Evolutionary conservation across 805 yeast species (phyloP).

Genomic region (Cyberlindnera saturnus): DNA sequence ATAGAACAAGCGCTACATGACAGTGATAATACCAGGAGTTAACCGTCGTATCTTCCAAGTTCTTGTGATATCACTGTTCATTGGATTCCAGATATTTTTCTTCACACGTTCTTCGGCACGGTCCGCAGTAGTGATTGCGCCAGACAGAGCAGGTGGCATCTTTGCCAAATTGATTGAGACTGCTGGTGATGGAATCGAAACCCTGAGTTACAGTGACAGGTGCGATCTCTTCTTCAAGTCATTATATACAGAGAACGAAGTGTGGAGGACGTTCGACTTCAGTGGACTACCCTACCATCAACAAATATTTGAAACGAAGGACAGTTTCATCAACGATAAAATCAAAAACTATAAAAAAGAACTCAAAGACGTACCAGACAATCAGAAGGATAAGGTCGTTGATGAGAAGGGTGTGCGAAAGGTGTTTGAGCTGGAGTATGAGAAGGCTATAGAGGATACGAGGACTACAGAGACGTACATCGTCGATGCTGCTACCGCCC

Average conservation of each 20-base stretch:
- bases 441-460: slow-evolving; percentile 14
- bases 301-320: slow-evolving; percentile 17
- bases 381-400: slow-evolving; percentile 11
- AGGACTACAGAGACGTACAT: slow-evolving; percentile 19
- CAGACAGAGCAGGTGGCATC: background rate
- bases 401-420: slow-evolving; percentile 11
- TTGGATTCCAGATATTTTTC: too few species aligned
- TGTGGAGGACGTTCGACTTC: slow-evolving; percentile 20
- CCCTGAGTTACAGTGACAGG: slow-evolving; percentile 14
- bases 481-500: slow-evolving; percentile 21
- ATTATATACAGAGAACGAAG: slow-evolving; percentile 14
- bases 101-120: too few species aligned
- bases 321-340: slow-evolving; percentile 10
- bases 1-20: too few species aligned
- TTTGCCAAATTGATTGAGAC: background rate
- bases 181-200: background rate
- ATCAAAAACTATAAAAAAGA: slow-evolving; percentile 10
- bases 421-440: slow-evolving; percentile 12
- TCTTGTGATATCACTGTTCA: too few species aligned
- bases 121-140: too few species aligned
- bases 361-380: slow-evolving; percentile 4
- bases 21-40: too few species aligned
- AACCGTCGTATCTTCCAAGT: too few species aligned
- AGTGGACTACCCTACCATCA: slow-evolving; percentile 13
- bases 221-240: slow-evolving; percentile 27